Base-by-base conservation (phyloP, 2,329 filamentous ascomycete genomes). In the Cryphonectria radicalis region DNA sequence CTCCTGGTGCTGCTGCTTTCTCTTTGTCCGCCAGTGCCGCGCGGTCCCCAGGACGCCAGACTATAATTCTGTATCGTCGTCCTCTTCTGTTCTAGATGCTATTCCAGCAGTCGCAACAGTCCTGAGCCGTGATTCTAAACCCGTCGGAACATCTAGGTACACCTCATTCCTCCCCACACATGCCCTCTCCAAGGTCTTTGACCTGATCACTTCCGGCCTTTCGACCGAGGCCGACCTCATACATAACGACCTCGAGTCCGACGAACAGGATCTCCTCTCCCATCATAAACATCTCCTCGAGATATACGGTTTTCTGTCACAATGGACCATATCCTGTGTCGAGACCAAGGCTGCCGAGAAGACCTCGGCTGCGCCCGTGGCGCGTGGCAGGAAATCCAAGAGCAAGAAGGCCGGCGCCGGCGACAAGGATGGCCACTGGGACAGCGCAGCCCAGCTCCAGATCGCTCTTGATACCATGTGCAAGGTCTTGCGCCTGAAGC, bases 301-400 rank as follows among this genome's bases (percentile, higher is more conserved):
- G 80, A 93, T 97, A 78, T 98, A 97, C 79, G 95, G 92, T 46
- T 99, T 97, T 78, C 85, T 99, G 14, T 84, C 99, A 65, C 95
- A 98, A 81, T 99, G 96, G 97, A 93, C 94, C 8, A 92, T 98
- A 74, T 92, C 94, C 8, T 94, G 93, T n/a, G 93, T 98, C 65
- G 96, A 99, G 82, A 92, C 93, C 55, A 97, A 97, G 82, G 92
- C 94, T 1, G 92, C 94, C 63, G 96, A 98, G 81, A 98, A 97
- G 82, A 90, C 94, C 0, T 90, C 92, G 1, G 84, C 91, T 10
- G 87, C 91, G 1, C 90, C 92, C 2, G 89, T 87, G n/a, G 88
- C 89, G 10, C 87, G 93, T 77, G 91, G 91, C 60, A 87, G 93
- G 77, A 93, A 92, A 77, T 89, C 91, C 69, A 95, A 92, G 78